phyloP scores from a whole-genome alignment of 192 early-diverging fungal species.

The Neocallimastix lanati region DNA sequence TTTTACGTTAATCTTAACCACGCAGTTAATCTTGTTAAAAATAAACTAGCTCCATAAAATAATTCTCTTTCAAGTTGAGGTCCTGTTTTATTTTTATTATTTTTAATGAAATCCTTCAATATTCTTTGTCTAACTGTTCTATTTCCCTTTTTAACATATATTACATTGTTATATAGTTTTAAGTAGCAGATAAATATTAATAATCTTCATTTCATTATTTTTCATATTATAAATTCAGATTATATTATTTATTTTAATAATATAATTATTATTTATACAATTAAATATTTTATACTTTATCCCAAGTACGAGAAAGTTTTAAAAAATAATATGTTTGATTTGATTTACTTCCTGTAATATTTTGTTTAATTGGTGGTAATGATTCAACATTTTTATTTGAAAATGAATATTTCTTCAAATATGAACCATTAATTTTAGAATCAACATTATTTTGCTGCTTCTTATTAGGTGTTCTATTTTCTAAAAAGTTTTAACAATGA shows the following conservation, averaged over 20 bases:
- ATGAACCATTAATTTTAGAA: neutral
- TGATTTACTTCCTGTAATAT: neutral
- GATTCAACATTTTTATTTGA: neutral
- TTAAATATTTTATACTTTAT: neutral
- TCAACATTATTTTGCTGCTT: too few relatives aligned
- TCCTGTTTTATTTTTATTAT: constrained; percentile 30
- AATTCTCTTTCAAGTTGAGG: constrained; percentile 40
- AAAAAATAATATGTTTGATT: neutral
- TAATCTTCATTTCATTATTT: too few relatives aligned
- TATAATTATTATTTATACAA: neutral
- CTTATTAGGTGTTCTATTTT: too few relatives aligned
- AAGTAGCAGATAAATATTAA: too few relatives aligned
- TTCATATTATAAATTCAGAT: too few relatives aligned
- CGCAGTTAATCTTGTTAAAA: constrained; percentile 34
- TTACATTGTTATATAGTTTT: too few relatives aligned
- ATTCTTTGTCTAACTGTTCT: constrained; percentile 26
- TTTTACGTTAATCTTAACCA: constrained; percentile 34
- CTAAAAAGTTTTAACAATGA: too few relatives aligned
- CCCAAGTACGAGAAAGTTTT: neutral
- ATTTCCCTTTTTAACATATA: constrained; percentile 28
- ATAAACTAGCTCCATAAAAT: constrained; percentile 34
- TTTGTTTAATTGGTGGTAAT: neutral
- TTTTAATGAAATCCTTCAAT: constrained; percentile 28
- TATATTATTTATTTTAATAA: neutral
- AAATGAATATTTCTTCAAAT: neutral